Conservation (phyloP, 2,329 filamentous ascomycete genomes). For the Sporothrix mexicana region DNA sequence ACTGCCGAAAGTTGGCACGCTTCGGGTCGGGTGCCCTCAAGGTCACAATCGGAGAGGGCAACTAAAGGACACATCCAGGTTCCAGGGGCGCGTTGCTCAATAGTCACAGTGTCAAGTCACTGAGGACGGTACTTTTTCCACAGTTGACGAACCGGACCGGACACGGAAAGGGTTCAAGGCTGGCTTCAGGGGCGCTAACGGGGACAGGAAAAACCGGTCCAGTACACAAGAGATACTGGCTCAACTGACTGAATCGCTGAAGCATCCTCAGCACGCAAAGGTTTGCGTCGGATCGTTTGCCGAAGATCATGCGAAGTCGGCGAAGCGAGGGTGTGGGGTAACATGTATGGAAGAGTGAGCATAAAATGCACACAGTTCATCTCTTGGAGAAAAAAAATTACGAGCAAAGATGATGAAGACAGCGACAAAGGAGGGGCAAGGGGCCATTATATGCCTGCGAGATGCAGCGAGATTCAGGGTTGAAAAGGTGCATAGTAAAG, state of each 20-base stretch:
- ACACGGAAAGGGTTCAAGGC: background rate
- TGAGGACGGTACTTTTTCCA: background rate
- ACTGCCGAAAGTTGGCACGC: constrained; percentile 19
- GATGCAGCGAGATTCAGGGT: too few species aligned
- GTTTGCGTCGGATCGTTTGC: constrained; percentile 24
- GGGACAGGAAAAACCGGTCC: constrained; percentile 11
- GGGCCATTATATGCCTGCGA: too few species aligned
- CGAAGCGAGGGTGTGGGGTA: constrained; percentile 15
- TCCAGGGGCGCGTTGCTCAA: too few species aligned
- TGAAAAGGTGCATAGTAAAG: too few species aligned
- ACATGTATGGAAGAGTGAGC: too few species aligned
- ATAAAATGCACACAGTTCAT: too few species aligned
- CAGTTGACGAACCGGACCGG: background rate
- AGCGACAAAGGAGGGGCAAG: too few species aligned
- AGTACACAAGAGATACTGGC: background rate
- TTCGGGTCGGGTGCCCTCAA: constrained; percentile 27
- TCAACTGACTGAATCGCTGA: too few species aligned
- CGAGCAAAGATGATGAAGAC: too few species aligned
- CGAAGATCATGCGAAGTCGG: constrained; percentile 32
- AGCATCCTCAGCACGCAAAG: too few species aligned
- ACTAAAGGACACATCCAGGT: too few species aligned
- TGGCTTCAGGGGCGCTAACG: constrained; percentile 15
- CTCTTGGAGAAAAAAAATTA: too few species aligned
- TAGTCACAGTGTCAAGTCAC: background rate
- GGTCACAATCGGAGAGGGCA: background rate